Evolutionary conservation across 2,329 filamentous ascomycete species (phyloP), one percentile per base, ranked within the genome.

Genomic region (Microcyclospora pomicola): DNA sequence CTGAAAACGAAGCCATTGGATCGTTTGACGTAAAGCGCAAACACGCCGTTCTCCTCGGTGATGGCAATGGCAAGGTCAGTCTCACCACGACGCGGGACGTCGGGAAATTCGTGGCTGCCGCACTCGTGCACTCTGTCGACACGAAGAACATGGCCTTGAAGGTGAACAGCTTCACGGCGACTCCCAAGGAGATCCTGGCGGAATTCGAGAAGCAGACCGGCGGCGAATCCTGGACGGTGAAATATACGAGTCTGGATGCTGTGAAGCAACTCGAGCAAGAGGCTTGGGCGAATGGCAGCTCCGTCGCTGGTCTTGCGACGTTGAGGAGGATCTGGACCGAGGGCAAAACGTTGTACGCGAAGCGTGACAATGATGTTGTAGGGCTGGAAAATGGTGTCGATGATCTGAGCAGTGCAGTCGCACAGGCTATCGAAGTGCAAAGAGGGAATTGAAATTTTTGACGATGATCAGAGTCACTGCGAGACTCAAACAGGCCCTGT

Each of bases 11-110:
- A 36, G 52, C 60, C 27, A 57, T 64, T 0, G 79, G 80, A 2
- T 69, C 69, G 0, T 85, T 74, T 48, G 69, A 83, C 49, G 61
- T 71, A 1, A 59, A 63, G 42, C 61, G 51, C 2, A 76, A 70
- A 50, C 71, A 64, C 40, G 80, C 80, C 0, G 63, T 72, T 2
- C 51, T 86, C 11, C 51, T 83, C 14, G 79, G 71, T 2, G 71
- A 72, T 43, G 79, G 77, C 0, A 61, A 75, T 29, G 75, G 68
- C 14, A 68, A 63, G 42, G 66, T 84, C 42, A 77, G 75, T 28
- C 72, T 86, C 49, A 83, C 77, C 2, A 80, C 75, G 2, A 82
- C 82, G 73, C 62, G 65, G 15, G 82, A 86, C 49, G 78, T 83
- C 9, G 80, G 80, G 4, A 75, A 72, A 39, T 67, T 80, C 15